Percentiles rank a stretch among this genome's conserved stretches.
Evolutionary conservation across 2,329 filamentous ascomycete genomes (phyloP).

Genomic region (Periconia sp.): DNA sequence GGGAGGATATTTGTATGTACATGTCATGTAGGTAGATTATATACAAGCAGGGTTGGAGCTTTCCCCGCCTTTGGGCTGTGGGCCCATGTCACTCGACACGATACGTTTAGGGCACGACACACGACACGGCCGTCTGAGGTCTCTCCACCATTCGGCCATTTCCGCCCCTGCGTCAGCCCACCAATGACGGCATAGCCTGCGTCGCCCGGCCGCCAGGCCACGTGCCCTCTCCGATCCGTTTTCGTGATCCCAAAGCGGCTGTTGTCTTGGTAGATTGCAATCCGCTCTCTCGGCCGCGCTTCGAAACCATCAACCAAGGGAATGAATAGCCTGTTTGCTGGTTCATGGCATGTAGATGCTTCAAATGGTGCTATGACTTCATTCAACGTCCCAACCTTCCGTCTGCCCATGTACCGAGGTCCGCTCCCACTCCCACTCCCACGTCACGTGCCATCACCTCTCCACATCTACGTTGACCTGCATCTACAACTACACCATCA

Average conservation of each 20-base stretch:
- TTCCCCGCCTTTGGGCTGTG: neutral
- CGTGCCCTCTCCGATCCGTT: conserved; percentile 27
- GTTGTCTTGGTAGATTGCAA: too few relatives aligned
- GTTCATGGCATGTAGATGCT: too few relatives aligned
- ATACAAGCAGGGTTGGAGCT: neutral
- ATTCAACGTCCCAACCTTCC: too few relatives aligned
- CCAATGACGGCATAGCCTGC: conserved; percentile 33
- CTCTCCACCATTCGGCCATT: conserved; percentile 30
- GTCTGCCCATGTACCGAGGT: neutral
- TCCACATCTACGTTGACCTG: too few relatives aligned
- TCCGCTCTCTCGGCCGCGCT: conserved; percentile 38
- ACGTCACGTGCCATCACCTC: neutral
- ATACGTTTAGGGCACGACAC: too few relatives aligned
- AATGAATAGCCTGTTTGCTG: too few relatives aligned
- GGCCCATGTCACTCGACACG: conserved; percentile 22
- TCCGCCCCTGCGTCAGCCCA: conserved; percentile 27
- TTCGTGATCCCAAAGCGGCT: too few relatives aligned
- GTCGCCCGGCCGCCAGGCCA: conserved; percentile 5
- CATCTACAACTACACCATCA: too few relatives aligned
- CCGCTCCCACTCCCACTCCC: too few relatives aligned
- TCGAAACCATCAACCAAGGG: conserved; percentile 13
- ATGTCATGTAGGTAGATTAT: too few relatives aligned
- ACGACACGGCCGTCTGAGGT: conserved; percentile 18
- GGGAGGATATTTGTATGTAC: too few relatives aligned
- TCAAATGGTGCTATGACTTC: too few relatives aligned